A percentile compares a stretch with the other conserved stretches of the same genome.
Conservation (phyloP, 805 yeast genomes). For the Allodekkera sacchari region DNA sequence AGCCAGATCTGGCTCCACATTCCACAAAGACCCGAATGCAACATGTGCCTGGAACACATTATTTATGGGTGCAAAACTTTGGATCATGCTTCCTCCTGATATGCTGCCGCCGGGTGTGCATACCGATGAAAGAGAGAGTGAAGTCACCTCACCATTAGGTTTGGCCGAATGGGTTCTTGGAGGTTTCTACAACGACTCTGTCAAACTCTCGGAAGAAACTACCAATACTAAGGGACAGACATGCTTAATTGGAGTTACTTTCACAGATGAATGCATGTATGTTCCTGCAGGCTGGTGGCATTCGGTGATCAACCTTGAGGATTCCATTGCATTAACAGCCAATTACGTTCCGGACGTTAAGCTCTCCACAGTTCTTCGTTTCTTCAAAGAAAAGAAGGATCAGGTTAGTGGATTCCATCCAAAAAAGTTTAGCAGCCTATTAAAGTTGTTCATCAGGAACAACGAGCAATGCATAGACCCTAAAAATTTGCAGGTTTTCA, state of each 20-base stretch:
- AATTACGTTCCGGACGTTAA: constrained; percentile 72
- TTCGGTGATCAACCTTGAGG: constrained; percentile 76
- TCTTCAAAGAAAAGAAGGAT: constrained; percentile 54
- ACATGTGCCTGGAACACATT: constrained; percentile 90
- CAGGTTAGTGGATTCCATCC: constrained; percentile 80
- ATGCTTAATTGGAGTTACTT: constrained; percentile 64
- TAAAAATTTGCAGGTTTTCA: constrained; percentile 9
- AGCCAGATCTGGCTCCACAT: constrained; percentile 73
- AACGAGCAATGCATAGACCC: constrained; percentile 4
- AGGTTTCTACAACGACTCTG: constrained; percentile 70
- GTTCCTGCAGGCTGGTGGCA: constrained; percentile 99
- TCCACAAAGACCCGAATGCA: constrained; percentile 87
- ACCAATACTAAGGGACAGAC: constrained; percentile 21
- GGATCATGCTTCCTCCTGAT: constrained; percentile 84
- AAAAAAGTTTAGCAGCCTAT: constrained; percentile 34
- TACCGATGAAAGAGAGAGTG: constrained; percentile 69
- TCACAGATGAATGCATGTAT: constrained; percentile 75
- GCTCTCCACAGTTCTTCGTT: constrained; percentile 53
- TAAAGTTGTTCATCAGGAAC: constrained; percentile 23
- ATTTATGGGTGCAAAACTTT: constrained; percentile 64
- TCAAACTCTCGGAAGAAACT: constrained; percentile 36
- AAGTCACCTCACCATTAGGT: constrained; percentile 88
- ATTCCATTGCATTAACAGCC: constrained; percentile 80
- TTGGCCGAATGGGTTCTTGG: constrained; percentile 85
- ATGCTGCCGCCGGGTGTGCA: constrained; percentile 79